Evolutionary conservation across 2,329 filamentous ascomycete species (phyloP).

Genomic region (Penicillium sp.): DNA sequence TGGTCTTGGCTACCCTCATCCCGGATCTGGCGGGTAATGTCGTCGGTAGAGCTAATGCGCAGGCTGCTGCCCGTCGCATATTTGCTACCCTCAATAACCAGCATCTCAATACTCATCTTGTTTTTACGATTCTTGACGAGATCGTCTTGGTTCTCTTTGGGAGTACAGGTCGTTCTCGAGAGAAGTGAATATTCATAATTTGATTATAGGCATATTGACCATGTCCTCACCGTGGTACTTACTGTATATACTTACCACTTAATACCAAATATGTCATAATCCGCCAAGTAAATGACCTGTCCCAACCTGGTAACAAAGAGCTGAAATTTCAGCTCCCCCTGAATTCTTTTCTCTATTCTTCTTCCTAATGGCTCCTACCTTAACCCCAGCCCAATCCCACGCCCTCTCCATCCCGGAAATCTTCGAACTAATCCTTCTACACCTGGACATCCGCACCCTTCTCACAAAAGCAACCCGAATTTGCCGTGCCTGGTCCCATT

Average conservation of each 20-base stretch:
- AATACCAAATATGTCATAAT: neutral
- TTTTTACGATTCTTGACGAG: conserved; percentile 71
- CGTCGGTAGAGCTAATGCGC: conserved; percentile 86
- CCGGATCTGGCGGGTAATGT: conserved; percentile 91
- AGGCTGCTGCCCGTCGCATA: conserved; percentile 81
- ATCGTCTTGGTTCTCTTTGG: conserved; percentile 64
- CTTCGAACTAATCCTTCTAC: conserved; percentile 8
- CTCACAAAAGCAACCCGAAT: conserved; percentile 4
- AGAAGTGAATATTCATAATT: neutral
- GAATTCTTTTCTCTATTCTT: neutral
- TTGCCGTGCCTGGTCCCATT: neutral
- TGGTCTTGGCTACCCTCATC: conserved; percentile 84
- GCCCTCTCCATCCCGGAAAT: conserved; percentile 4
- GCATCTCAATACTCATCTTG: conserved; percentile 73
- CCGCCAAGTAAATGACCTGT: neutral
- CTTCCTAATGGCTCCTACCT: neutral
- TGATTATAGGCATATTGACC: no score
- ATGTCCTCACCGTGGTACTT: neutral
- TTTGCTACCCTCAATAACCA: conserved; percentile 91
- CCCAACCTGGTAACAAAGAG: neutral
- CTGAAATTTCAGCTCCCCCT: neutral
- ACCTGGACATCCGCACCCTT: conserved; percentile 6
- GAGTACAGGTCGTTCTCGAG: conserved; percentile 12
- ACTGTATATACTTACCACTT: conserved; percentile 1
- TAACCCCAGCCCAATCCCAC: neutral